phyloP scores from a whole-genome alignment of 768 basidiomycete species.

The Stropharia rugosoannulata region DNA sequence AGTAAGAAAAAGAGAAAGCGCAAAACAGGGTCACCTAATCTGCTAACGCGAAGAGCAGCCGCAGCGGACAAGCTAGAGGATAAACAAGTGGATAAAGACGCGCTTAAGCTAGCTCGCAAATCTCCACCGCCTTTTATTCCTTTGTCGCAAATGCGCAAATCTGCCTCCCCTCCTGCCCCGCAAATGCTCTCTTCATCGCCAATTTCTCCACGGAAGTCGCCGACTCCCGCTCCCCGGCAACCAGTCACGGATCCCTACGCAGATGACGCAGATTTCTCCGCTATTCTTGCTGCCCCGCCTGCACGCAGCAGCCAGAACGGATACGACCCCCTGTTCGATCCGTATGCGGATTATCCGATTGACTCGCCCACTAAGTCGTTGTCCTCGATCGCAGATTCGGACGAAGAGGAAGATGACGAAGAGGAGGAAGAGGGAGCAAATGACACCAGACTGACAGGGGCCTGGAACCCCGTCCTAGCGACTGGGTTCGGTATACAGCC shows the following conservation, averaged over 20 bases:
- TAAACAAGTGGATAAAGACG: neutral
- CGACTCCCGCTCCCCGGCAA: neutral
- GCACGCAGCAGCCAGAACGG: conserved; percentile 6
- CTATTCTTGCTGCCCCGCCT: conserved; percentile 13
- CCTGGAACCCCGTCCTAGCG: neutral
- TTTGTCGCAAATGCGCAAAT: neutral
- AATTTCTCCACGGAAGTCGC: neutral
- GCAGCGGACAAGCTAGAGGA: conserved; percentile 2
- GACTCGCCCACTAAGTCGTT: conserved; percentile 32
- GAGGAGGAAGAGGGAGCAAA: conserved; percentile 9
- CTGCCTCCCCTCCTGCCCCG: neutral
- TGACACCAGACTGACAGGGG: neutral
- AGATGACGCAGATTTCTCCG: conserved; percentile 3
- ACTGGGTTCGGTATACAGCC: neutral
- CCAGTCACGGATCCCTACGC: conserved; percentile 2
- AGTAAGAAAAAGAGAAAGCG: conserved; percentile 30
- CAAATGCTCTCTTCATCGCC: neutral
- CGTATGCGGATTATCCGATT: conserved; percentile 9
- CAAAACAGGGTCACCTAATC: conserved; percentile 5
- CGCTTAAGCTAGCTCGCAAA: neutral
- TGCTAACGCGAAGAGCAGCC: neutral
- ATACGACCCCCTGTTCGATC: conserved; percentile 5
- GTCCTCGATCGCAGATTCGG: conserved; percentile 32
- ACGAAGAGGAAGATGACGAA: conserved; percentile 24
- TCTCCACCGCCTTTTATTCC: neutral